Base-by-base conservation (phyloP, 2,329 filamentous ascomycete species). In the Fusarium sp. region DNA sequence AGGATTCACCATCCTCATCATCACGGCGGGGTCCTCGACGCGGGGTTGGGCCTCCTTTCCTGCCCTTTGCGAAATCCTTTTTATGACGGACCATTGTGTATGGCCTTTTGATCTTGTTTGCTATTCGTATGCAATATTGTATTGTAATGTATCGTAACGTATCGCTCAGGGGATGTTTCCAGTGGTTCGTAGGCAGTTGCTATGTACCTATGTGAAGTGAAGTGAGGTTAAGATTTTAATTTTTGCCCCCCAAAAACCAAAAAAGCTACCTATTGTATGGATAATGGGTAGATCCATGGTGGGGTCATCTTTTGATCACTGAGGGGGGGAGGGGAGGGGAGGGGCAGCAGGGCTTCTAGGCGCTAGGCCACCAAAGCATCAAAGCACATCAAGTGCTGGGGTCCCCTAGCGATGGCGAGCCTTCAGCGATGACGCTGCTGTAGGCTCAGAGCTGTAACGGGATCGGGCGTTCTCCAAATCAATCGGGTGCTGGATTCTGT, bases 21-120 rank as follows among this genome's bases (percentile, higher is more conserved):
- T 80, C 71, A 70, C 77, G 82, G 70, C 84, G 85, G 62, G 84
- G 83, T 67, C 84, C 82, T 69, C 73, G 68, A 41, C 64, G 88
- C 85, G 15, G 84, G 81, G 63, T 87, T 84, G 70, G 85, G 71
- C 82, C 82, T 74, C 83, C 83, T 73, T 92, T 93, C 78, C 93
- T 94, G 76, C 92, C 91, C 77, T 91, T 87, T 76, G 86, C 86
- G 56, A 80, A 78, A 80, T 97, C 94, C 81, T 98, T 98, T 82
- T 97, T 98, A 81, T 97, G 95, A 63, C 95, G 93, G 55, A 97
- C 94, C 94, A 97, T 97, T 43, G 32, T 41, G 20, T 32, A 23
- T 23, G 10, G 6, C 10, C 15, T 13, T 10, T 15, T 19, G 9
- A 7, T 25, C 10, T 22, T 32, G 15, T 19, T n/a, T 20, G 2